A percentile compares a stretch with the other conserved stretches of the same genome.
Conservation (phyloP, 345 rosid species). For the Brassica rapa region DNA sequence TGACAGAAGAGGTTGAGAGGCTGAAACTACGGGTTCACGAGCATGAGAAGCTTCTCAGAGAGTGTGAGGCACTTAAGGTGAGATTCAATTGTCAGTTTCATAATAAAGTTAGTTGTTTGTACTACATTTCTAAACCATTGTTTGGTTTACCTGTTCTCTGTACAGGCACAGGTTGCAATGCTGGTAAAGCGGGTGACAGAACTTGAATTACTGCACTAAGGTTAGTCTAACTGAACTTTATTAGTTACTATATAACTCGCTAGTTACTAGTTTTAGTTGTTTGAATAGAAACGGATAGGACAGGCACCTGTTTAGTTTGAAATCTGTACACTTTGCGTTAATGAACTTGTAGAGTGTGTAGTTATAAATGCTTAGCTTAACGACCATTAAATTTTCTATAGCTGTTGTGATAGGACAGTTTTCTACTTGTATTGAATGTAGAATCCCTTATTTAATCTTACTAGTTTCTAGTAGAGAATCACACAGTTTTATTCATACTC, state of each 20-base stretch:
- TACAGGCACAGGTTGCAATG: background rate
- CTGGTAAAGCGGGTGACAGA: background rate
- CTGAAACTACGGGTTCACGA: background rate
- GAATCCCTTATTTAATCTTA: background rate
- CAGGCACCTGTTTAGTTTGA: no score
- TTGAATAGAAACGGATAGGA: no score
- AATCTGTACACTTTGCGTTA: background rate
- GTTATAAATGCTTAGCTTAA: background rate
- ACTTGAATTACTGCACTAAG: background rate
- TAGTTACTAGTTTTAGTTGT: no score
- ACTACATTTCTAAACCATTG: no score
- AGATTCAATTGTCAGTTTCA: background rate
- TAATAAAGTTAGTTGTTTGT: background rate
- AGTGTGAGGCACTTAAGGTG: background rate
- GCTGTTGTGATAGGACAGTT: background rate
- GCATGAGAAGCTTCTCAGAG: background rate
- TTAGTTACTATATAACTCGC: no score
- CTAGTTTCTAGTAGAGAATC: background rate
- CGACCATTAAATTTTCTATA: background rate
- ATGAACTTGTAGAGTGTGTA: background rate
- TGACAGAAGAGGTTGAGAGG: background rate
- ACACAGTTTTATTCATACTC: no score
- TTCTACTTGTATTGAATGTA: background rate
- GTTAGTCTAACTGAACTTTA: background rate
- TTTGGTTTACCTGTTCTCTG: background rate